phyloP scores from a whole-genome alignment of 2,329 filamentous ascomycete species.

The Pyrenophora seminiperda region DNA sequence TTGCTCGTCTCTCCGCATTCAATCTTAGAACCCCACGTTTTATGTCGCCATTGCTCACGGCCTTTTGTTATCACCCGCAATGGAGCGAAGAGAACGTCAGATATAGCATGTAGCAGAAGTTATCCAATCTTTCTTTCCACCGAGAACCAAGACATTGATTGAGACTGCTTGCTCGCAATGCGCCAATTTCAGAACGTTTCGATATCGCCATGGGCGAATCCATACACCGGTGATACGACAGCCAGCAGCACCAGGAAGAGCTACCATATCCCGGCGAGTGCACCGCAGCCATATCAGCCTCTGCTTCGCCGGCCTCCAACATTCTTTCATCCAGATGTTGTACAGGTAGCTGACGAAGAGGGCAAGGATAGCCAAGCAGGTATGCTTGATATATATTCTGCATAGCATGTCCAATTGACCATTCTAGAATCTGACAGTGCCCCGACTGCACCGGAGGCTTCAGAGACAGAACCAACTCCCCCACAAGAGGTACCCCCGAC shows the following conservation, averaged over 20 bases:
- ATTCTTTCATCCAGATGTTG: conserved; percentile 33
- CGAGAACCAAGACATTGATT: conserved; percentile 21
- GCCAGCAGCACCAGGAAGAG: conserved; percentile 22
- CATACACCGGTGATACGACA: conserved; percentile 26
- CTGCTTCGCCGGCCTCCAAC: conserved; percentile 30
- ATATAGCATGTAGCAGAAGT: conserved; percentile 42
- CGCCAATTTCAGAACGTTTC: conserved; percentile 39
- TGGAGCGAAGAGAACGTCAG: conserved; percentile 37
- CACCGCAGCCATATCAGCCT: conserved; percentile 19
- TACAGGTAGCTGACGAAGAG: conserved; percentile 29
- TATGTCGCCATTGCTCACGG: conserved; percentile 42
- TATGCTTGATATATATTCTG: conserved; percentile 15
- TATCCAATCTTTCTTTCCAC: conserved; percentile 30
- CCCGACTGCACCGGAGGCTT: conserved; percentile 23
- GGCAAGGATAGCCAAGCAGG: conserved; percentile 22
- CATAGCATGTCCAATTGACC: conserved; percentile 22
- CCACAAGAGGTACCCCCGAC: conserved; percentile 16
- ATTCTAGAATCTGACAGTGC: conserved; percentile 30
- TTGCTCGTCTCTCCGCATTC: conserved; percentile 45
- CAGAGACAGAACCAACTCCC: conserved; percentile 22
- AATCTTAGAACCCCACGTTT: conserved; percentile 43
- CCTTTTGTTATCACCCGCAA: conserved; percentile 37
- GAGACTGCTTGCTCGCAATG: conserved; percentile 38
- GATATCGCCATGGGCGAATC: conserved; percentile 42
- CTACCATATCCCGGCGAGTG: conserved; percentile 21